Evolutionary conservation across 2,329 filamentous ascomycete species (phyloP), one percentile per base, ranked within the genome.

Genomic region (Karstenula rhodostoma): DNA sequence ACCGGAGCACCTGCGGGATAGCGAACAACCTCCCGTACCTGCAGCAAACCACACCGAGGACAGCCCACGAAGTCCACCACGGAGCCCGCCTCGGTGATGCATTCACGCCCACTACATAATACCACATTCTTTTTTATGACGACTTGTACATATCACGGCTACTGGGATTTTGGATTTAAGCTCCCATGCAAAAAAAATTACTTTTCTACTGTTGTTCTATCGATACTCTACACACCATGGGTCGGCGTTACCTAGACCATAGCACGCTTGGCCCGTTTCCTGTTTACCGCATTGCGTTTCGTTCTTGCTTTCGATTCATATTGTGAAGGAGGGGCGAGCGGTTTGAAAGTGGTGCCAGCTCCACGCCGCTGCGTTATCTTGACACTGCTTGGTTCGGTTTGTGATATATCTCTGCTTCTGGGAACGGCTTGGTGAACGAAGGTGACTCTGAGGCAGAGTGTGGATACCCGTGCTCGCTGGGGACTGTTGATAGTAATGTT

Each of bases 71-170:
- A 73, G 72, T 61, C 69, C 66, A 33, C 63, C 59, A 10, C 43
- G 49, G 47, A 73, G 72, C 61, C 67, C 67, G n/a, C 54, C 40
- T 52, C 57, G 49, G 37, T 62, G 61, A 66, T 49, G 37, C 51
- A 47, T 51, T 50, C 49, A 25, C 47, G 55, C 65, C 57, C 43
- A 56, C 44, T 33, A 62, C 23, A 61, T 66, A 68, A 63, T 61
- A 60, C 50, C 64, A 64, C 59, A 63, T 66, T 63, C 64, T 47
- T 63, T 67, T 62, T 58, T 56, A 60, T 69, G 48, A 72, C 65
- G 67, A 69, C 61, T 56, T 73, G 71, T 73, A 73, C 58, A 73
- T 73, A 73, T 68, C 62, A 68, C 58, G 60, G 63, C 64, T 60
- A 61, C 25, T 59, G 61, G 65, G 60, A 56, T 59, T 48, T 52